phyloP scores from a whole-genome alignment of 2,329 filamentous ascomycete genomes.

The Diaporthe citrichinensis region DNA sequence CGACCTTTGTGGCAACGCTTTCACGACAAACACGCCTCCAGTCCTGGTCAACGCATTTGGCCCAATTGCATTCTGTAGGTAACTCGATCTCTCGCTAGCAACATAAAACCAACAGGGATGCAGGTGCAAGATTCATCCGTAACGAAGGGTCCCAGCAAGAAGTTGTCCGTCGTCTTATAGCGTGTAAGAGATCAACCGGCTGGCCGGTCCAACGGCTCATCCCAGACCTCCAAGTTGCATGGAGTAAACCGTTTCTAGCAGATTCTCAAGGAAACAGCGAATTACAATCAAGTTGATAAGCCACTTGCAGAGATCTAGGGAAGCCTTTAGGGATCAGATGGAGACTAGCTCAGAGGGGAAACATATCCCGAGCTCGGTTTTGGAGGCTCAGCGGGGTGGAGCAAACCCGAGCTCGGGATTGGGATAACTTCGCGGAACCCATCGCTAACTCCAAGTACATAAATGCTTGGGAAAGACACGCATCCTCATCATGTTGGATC shows the following conservation, averaged over 20 bases:
- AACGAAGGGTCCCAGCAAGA: slow-evolving; percentile 49
- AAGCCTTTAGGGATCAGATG: neutral
- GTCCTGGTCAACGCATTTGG: slow-evolving; percentile 64
- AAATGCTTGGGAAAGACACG: neutral
- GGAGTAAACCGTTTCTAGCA: neutral
- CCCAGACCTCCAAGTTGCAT: neutral
- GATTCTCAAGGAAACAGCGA: neutral
- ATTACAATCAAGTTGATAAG: neutral
- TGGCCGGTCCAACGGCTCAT: slow-evolving; percentile 48
- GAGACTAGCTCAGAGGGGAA: neutral
- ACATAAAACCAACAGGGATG: slow-evolving; percentile 2
- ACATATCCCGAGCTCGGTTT: slow-evolving; percentile 10
- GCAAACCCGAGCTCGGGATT: slow-evolving; percentile 50
- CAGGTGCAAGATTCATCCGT: slow-evolving; percentile 52
- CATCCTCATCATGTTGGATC: neutral
- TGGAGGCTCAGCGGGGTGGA: neutral
- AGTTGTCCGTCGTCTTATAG: slow-evolving; percentile 50
- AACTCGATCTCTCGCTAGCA: too few species aligned
- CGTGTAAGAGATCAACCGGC: slow-evolving; percentile 53
- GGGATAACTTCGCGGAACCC: neutral
- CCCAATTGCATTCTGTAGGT: slow-evolving; percentile 61
- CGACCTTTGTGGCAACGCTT: slow-evolving; percentile 60
- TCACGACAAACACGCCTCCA: slow-evolving; percentile 57
- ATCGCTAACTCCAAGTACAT: neutral
- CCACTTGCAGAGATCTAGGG: neutral